These are phyloP conservation scores for Chalaropsis ovoidea DNA, from an alignment of 2,329 filamentous ascomycete species.

Conservation along the genomic window DNA sequence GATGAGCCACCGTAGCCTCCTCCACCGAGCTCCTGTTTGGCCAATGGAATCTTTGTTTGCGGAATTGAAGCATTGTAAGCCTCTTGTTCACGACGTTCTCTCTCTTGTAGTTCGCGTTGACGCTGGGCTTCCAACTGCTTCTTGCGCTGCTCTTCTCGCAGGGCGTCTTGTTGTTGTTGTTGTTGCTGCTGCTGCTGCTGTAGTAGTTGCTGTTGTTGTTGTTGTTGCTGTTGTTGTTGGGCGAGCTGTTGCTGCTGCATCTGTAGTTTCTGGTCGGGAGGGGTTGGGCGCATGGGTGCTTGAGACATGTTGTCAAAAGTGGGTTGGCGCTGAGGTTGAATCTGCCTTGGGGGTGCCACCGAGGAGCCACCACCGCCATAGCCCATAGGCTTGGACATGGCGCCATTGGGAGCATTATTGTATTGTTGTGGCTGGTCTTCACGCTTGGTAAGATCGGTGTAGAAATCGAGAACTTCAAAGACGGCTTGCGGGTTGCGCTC, in stretches of 20 bases:
- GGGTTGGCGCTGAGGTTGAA: conserved; percentile 36
- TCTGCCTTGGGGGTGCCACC: conserved; percentile 59
- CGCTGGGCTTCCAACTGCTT: conserved; percentile 52
- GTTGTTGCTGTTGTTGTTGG: conserved; percentile 23
- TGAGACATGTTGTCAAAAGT: conserved; percentile 28
- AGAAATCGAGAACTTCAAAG: conserved; percentile 74
- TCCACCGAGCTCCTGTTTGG: conserved; percentile 81
- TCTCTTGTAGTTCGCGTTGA: conserved; percentile 52
- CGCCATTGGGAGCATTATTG: conserved; percentile 43
- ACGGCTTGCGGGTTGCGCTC: conserved; percentile 87
- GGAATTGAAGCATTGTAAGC: conserved; percentile 85
- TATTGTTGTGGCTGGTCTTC: conserved; percentile 61
- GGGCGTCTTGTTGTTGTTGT: conserved; percentile 43
- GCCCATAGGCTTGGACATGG: conserved; percentile 58
- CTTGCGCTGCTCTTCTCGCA: conserved; percentile 50
- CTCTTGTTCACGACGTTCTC: conserved; percentile 64
- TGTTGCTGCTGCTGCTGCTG: conserved; percentile 24
- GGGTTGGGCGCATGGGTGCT: conserved; percentile 18
- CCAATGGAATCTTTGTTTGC: conserved; percentile 66
- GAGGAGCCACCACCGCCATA: conserved; percentile 47
- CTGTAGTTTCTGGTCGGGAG: conserved; percentile 22
- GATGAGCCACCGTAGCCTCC: conserved; percentile 39
- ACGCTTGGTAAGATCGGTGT: conserved; percentile 70
- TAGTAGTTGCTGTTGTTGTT: conserved; percentile 23
- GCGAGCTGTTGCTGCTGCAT: conserved; percentile 16